phyloP scores from a whole-genome alignment of 345 rosid genomes.

The Cardiospermum halicacabum region DNA sequence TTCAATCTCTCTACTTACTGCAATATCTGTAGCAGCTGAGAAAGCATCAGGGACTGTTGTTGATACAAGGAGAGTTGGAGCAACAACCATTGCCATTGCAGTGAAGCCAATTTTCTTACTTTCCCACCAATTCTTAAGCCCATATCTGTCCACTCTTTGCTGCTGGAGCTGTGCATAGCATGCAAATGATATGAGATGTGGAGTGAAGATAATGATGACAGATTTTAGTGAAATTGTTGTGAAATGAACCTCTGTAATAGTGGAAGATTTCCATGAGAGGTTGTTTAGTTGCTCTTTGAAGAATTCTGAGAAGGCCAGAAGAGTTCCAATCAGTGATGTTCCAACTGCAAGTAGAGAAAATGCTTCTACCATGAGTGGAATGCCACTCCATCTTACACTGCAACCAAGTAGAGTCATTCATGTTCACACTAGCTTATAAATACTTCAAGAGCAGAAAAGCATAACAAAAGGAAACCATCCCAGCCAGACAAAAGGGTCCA shows the following conservation, averaged over 20 bases:
- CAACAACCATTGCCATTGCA: slow-evolving; percentile 41
- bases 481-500: background rate
- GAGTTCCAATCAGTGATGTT: slow-evolving; percentile 54
- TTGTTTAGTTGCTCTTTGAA: slow-evolving; percentile 54
- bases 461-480: background rate
- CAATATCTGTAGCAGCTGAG: slow-evolving; percentile 60
- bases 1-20: slow-evolving; percentile 31
- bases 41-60: slow-evolving; percentile 55
- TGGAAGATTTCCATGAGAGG: slow-evolving; percentile 7
- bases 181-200: background rate
- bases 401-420: background rate
- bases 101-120: slow-evolving; percentile 35
- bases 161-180: background rate
- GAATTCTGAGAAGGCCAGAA: slow-evolving; percentile 58
- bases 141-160: slow-evolving; percentile 16
- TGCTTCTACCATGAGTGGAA: slow-evolving; percentile 52
- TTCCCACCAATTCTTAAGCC: slow-evolving; percentile 30
- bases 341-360: slow-evolving; percentile 64
- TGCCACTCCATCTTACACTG: slow-evolving; percentile 53
- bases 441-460: background rate
- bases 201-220: too few species aligned
- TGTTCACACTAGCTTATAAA: too few species aligned
- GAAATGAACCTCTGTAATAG: slow-evolving; percentile 17
- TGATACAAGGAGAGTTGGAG: slow-evolving; percentile 50
- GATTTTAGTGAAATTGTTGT: background rate